phyloP scores from a whole-genome alignment of 345 rosid genomes.

The Euphorbia pulcherrima region DNA sequence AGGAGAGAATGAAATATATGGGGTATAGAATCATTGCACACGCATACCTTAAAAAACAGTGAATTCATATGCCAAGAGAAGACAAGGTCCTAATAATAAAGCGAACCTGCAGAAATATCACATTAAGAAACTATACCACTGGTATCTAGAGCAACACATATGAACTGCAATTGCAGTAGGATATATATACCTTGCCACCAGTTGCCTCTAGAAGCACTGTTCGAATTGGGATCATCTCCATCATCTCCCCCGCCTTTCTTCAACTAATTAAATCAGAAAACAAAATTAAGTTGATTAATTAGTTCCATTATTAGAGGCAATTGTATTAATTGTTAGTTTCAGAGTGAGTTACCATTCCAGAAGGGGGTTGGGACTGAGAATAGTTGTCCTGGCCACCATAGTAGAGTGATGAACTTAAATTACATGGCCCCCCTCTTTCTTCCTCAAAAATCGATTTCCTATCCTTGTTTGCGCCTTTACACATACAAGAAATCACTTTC shows the following conservation, averaged over 20 bases:
- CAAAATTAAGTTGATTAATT: slow-evolving; percentile 4
- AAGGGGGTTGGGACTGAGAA: slow-evolving; percentile 34
- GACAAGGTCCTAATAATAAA: slow-evolving; percentile 57
- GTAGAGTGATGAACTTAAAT: slow-evolving; percentile 80
- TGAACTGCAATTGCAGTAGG: slow-evolving; percentile 1
- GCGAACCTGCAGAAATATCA: slow-evolving; percentile 56
- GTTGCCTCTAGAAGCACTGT: slow-evolving; percentile 74
- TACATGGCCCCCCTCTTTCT: slow-evolving; percentile 56
- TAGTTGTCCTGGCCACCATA: slow-evolving; percentile 82
- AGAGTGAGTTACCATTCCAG: slow-evolving; percentile 48
- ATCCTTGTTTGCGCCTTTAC: slow-evolving; percentile 36
- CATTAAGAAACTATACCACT: slow-evolving; percentile 2
- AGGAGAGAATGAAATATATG: not conserved
- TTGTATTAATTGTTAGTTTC: slow-evolving; percentile 10
- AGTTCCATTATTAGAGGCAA: not conserved
- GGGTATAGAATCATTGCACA: not conserved
- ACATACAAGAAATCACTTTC: not conserved
- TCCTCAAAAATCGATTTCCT: slow-evolving; percentile 34
- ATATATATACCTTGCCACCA: slow-evolving; percentile 85
- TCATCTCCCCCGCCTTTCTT: slow-evolving; percentile 61
- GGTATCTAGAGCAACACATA: slow-evolving; percentile 6
- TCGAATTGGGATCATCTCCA: slow-evolving; percentile 48
- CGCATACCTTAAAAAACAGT: slow-evolving; percentile 27
- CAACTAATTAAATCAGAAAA: slow-evolving; percentile 33
- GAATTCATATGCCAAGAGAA: slow-evolving; percentile 26